Conservation (phyloP, 306 rosid species). For the Herpetospermum pedunculosum region DNA sequence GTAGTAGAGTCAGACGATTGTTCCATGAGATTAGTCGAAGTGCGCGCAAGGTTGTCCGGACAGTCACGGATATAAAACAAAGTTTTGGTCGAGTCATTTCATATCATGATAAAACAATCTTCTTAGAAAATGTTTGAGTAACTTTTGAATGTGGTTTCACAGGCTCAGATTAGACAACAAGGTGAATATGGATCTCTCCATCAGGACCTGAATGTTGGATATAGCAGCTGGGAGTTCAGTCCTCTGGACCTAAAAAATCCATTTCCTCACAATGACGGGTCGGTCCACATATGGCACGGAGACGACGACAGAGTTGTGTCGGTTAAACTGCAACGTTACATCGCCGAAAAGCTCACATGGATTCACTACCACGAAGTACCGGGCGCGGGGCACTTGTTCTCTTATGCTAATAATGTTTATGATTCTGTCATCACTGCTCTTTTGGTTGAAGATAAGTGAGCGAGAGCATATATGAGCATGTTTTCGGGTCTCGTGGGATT, state of each 20-base stretch:
- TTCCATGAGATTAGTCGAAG: too few relatives aligned
- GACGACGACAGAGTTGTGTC: constrained; percentile 54
- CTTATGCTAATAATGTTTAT: constrained; percentile 28
- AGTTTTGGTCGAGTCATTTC: neutral
- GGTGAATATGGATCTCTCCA: constrained; percentile 48
- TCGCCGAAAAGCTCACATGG: constrained; percentile 59
- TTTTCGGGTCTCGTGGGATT: neutral
- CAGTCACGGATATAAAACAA: too few relatives aligned
- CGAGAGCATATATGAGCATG: neutral
- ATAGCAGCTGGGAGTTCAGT: constrained; percentile 67
- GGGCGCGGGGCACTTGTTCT: constrained; percentile 68
- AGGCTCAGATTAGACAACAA: constrained; percentile 59
- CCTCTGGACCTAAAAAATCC: constrained; percentile 68
- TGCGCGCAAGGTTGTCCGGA: too few relatives aligned
- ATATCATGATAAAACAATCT: neutral
- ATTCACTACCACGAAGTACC: constrained; percentile 66
- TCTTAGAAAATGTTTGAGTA: neutral
- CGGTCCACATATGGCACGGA: constrained; percentile 81
- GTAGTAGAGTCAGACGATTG: too few relatives aligned
- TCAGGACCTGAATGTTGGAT: constrained; percentile 56
- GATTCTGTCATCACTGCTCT: constrained; percentile 18
- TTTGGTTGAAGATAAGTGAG: neutral
- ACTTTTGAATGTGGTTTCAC: constrained; percentile 12
- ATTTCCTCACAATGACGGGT: constrained; percentile 51
- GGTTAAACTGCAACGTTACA: constrained; percentile 38